A percentile compares a stretch with the other conserved stretches of the same genome.
phyloP scores from a whole-genome alignment of 257 asterid genomes.

The Paraleonurus japonicus region DNA sequence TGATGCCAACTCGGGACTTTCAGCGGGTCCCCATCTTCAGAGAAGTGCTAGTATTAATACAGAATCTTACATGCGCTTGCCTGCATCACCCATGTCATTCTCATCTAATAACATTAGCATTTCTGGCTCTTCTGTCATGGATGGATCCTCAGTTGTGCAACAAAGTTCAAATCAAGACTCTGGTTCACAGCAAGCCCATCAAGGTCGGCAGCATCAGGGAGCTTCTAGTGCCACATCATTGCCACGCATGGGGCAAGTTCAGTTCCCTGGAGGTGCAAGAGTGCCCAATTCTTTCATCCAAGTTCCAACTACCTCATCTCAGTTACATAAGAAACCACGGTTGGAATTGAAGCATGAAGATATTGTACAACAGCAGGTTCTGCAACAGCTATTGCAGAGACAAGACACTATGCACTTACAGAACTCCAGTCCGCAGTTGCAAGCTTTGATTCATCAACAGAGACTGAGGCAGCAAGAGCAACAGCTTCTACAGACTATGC shows the following conservation, averaged over 20 bases:
- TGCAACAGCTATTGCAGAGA: conserved; percentile 69
- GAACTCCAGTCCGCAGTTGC: conserved; percentile 68
- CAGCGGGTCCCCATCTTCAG: conserved; percentile 82
- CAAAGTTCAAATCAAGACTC: conserved; percentile 75
- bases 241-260: conserved; percentile 66
- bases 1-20: conserved; percentile 92
- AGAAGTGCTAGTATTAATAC: conserved; percentile 90
- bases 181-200: conserved; percentile 43
- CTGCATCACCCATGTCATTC: conserved; percentile 97
- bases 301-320: conserved; percentile 55
- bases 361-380: conserved; percentile 71
- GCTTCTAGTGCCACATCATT: conserved; percentile 80
- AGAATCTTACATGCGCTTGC: conserved; percentile 90
- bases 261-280: conserved; percentile 51
- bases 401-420: conserved; percentile 67
- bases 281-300: conserved; percentile 56
- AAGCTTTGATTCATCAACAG: conserved; percentile 81
- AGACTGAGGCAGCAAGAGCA: conserved; percentile 74
- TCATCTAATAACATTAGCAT: conserved; percentile 84
- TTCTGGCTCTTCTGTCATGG: conserved; percentile 80
- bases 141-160: conserved; percentile 74
- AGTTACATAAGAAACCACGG: conserved; percentile 79
- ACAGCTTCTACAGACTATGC: conserved; percentile 71
- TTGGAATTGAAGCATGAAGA: conserved; percentile 90
- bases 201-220: conserved; percentile 68